Evolutionary conservation across 805 yeast species (phyloP).

Genomic region (Candida oleophila): DNA sequence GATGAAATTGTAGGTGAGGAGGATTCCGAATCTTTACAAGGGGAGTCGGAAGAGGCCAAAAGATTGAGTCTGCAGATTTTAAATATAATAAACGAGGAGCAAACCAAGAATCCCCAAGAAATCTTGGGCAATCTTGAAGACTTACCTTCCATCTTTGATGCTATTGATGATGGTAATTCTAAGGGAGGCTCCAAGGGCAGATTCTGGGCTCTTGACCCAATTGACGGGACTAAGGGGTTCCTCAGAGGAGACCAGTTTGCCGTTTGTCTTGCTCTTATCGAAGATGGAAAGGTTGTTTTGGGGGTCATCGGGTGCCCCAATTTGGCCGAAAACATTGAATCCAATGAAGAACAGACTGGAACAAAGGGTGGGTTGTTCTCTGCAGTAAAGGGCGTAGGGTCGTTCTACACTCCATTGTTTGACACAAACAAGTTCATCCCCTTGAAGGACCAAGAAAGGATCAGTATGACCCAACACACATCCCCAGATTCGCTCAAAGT

Average conservation of each 20-base stretch:
- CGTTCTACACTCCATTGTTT: slow-evolving; percentile 52
- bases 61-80: slow-evolving; percentile 56
- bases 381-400: slow-evolving; percentile 67
- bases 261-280: slow-evolving; percentile 87
- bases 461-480: slow-evolving; percentile 52
- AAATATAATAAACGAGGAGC: slow-evolving; percentile 55
- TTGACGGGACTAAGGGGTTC: slow-evolving; percentile 97
- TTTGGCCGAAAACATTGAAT: slow-evolving; percentile 52
- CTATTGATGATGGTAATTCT: slow-evolving; percentile 79
- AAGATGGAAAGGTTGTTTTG: slow-evolving; percentile 77
- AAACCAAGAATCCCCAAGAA: slow-evolving; percentile 24
- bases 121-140: slow-evolving; percentile 43
- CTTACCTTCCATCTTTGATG: slow-evolving; percentile 51
- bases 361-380: slow-evolving; percentile 70
- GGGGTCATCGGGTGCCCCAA: slow-evolving; percentile 98
- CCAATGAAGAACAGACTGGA: slow-evolving; percentile 33
- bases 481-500: slow-evolving; percentile 56
- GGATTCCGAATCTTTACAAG: slow-evolving; percentile 65
- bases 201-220: slow-evolving; percentile 97
- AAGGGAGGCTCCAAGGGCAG: slow-evolving; percentile 78
- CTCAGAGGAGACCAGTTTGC: slow-evolving; percentile 96
- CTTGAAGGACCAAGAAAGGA: slow-evolving; percentile 31
- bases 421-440: slow-evolving; percentile 31
- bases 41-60: slow-evolving; percentile 37
- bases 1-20: slow-evolving; percentile 96